phyloP scores from a whole-genome alignment of 306 rosid genomes.

The Sindora glabra region DNA sequence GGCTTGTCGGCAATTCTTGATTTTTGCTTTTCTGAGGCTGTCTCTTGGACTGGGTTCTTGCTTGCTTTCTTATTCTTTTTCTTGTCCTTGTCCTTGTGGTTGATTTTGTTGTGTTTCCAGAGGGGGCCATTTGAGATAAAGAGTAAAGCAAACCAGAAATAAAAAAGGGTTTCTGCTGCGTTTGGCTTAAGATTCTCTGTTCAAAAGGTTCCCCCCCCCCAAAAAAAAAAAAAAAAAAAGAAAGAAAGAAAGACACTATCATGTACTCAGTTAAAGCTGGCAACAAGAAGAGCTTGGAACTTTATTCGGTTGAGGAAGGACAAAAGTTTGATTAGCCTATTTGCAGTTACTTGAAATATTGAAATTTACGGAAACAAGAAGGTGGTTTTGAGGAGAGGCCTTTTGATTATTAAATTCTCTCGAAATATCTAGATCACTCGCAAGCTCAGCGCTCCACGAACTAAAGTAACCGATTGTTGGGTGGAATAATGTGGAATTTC shows the following conservation, averaged over 20 bases:
- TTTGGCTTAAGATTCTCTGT: too few species aligned
- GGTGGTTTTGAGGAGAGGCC: conserved; percentile 16
- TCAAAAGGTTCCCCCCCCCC: too few species aligned
- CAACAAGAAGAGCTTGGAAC: conserved; percentile 17
- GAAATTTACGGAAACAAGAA: conserved; percentile 49
- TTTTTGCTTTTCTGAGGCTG: conserved; percentile 8
- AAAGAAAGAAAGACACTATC: background rate
- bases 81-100: conserved; percentile 11
- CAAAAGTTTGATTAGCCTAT: conserved; percentile 5
- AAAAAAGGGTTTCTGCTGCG: conserved; percentile 8
- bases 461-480: too few species aligned
- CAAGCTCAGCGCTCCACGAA: too few species aligned
- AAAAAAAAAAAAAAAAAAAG: background rate
- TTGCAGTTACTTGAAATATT: background rate
- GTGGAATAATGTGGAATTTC: conserved; percentile 12
- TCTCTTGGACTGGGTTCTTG: conserved; percentile 31
- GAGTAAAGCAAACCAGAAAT: too few species aligned
- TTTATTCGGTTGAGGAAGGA: conserved; percentile 4
- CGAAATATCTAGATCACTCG: conserved; percentile 25
- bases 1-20: conserved; percentile 13
- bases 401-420: conserved; percentile 19
- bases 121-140: conserved; percentile 47
- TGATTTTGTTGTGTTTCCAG: conserved; percentile 28
- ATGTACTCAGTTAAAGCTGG: conserved; percentile 26
- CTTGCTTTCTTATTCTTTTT: conserved; percentile 11